Percentiles rank a stretch among this genome's conserved stretches.
Evolutionary conservation across 179 eudicot species (phyloP).

Genomic region (Amaranthus tricolor): DNA sequence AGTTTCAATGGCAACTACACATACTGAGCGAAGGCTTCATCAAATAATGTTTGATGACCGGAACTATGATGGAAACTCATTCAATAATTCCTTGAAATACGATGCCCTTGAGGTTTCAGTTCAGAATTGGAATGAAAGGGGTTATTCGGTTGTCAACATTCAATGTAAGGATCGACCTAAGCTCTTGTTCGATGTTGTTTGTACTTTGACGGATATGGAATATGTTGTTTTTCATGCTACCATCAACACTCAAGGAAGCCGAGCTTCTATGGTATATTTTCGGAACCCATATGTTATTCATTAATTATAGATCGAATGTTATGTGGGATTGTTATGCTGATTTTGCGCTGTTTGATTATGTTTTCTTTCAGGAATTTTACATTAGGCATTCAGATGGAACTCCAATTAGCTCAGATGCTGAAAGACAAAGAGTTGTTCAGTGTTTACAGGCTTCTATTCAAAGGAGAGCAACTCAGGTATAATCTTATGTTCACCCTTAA

Average conservation of each 20-base stretch:
- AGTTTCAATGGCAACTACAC: conserved; percentile 65
- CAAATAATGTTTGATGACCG: conserved; percentile 94
- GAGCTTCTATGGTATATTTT: conserved; percentile 58
- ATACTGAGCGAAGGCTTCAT: conserved; percentile 81
- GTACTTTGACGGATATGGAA: conserved; percentile 85
- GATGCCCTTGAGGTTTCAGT: conserved; percentile 55
- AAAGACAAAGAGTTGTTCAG: conserved; percentile 78
- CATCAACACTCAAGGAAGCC: conserved; percentile 47
- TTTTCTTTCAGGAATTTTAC: conserved; percentile 70
- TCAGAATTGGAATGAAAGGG: conserved; percentile 63
- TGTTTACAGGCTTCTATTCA: conserved; percentile 72
- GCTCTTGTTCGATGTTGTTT: conserved; percentile 84
- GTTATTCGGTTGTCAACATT: conserved; percentile 74
- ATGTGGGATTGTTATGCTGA: neutral
- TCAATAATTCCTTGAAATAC: conserved; percentile 17
- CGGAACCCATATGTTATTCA: neutral
- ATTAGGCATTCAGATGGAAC: conserved; percentile 77
- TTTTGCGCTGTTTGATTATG: conserved; percentile 15
- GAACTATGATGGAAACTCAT: conserved; percentile 60
- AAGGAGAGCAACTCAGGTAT: conserved; percentile 83
- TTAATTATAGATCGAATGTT: neutral
- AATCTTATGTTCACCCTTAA: neutral
- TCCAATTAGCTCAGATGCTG: conserved; percentile 88
- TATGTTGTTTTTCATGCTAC: conserved; percentile 91
- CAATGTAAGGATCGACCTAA: conserved; percentile 73